Base-by-base conservation (phyloP, 371 early-diverging fungal species). In the Mortierella sp. region DNA sequence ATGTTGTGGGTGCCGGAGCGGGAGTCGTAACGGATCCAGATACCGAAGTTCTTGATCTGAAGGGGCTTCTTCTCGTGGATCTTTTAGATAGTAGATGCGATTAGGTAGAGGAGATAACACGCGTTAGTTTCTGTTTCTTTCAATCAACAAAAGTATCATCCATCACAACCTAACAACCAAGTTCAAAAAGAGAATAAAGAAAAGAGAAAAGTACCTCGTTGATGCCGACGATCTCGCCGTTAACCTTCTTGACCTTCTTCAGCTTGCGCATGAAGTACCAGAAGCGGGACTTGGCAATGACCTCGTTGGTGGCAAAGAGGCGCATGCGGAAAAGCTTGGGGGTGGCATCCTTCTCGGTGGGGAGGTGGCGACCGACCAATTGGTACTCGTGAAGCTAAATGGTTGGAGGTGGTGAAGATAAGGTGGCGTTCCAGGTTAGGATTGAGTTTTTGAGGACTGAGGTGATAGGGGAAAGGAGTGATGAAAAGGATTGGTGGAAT, bases 1-100 rank as follows among this genome's bases (percentile, higher is more conserved):
- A 99, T 99, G 96, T 99, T 99, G 96, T 99, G 99, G 81, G 99
- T 97, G 84, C 99, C 99, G 75, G 98, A 98, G 92, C 99, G 98
- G 80, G 99, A 98, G 92, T 99, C 97, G 95, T 99, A 99, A 88
- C 98, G 97, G 88, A 99, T 96, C 97, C 97, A 98, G 94, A 99
- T 97, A 88, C 99, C 99, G 90, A 95, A 99, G 97, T 98, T 99
- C 96, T 99, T 99, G 91, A 99, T 97, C 89, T 93, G 92, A 74
- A 93, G 90, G 83, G 98, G 97, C 88, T 95, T 95, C 93, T 98
- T 96, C 93, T 99, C 99, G 89, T 91, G 93, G 93, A 99, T 97
- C 97, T 97, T 46, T 38, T 18, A 35, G 27, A 32, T 70, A 51
- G 3, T n/a, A 54, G 51, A 7, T 12, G 29, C 27, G 4, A 16